Evolutionary conservation across 2,329 filamentous ascomycete genomes (phyloP).

Genomic region (Bipolaris zeicola): DNA sequence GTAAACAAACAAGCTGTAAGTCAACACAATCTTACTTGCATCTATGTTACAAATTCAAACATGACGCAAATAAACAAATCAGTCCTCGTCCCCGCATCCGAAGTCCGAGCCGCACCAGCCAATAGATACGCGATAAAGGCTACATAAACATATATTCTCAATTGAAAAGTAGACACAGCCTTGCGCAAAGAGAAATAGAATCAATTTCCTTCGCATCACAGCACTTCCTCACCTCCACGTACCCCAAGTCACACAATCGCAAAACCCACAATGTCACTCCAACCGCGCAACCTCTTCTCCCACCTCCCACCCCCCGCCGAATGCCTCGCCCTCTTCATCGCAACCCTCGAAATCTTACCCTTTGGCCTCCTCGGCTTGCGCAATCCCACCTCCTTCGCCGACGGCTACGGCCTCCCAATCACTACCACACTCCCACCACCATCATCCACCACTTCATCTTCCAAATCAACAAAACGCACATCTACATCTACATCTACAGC

Average conservation of each 20-base stretch:
- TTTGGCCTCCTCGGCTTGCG: slow-evolving; percentile 30
- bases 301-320: slow-evolving; percentile 30
- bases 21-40: no score
- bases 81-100: slow-evolving; percentile 21
- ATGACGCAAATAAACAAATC: neutral
- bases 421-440: slow-evolving; percentile 3
- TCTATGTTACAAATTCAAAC: no score
- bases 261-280: slow-evolving; percentile 18
- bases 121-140: slow-evolving; percentile 12
- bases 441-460: neutral
- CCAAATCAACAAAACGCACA: slow-evolving; percentile 9
- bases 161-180: neutral
- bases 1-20: no score
- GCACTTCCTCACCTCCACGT: neutral
- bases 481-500: neutral
- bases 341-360: slow-evolving; percentile 28
- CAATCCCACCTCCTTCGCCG: slow-evolving; percentile 22
- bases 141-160: neutral
- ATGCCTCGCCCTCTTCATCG: slow-evolving; percentile 32
- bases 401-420: slow-evolving; percentile 26
- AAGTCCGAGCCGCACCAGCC: slow-evolving; percentile 22
- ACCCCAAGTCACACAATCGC: neutral
- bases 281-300: slow-evolving; percentile 25
- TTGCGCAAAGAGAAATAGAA: neutral
- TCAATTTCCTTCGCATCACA: neutral